These are phyloP conservation scores for Ziziphus jujuba DNA, from an alignment of 306 rosid genomes.

Conservation along the genomic window DNA sequence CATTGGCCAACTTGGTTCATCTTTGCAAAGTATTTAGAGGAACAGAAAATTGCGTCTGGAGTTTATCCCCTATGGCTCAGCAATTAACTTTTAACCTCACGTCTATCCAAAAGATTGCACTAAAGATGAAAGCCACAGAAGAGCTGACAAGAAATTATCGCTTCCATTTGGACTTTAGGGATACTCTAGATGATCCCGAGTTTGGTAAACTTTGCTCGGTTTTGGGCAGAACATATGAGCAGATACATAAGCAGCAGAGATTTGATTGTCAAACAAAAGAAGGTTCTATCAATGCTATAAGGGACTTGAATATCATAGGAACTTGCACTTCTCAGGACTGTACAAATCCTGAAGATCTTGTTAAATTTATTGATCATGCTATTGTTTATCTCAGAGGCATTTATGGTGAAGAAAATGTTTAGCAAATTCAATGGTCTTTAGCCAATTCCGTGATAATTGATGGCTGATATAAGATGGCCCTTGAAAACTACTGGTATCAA, in stretches of 20 bases:
- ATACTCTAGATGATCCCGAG: constrained; percentile 46
- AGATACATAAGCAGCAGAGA: constrained; percentile 36
- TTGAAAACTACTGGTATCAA: constrained; percentile 10
- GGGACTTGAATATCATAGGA: constrained; percentile 35
- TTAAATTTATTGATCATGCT: constrained; percentile 40
- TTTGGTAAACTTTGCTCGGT: constrained; percentile 47
- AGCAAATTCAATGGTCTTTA: not conserved
- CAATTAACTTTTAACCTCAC: constrained; percentile 62
- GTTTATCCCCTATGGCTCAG: constrained; percentile 36
- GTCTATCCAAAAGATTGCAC: constrained; percentile 40
- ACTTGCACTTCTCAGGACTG: constrained; percentile 38
- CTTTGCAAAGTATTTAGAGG: constrained; percentile 41
- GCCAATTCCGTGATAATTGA: constrained; percentile 4
- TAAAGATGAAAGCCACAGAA: constrained; percentile 43
- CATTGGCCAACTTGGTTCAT: constrained; percentile 57
- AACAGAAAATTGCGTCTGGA: constrained; percentile 13
- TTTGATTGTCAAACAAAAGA: constrained; percentile 26
- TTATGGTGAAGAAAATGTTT: constrained; percentile 4
- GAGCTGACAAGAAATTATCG: constrained; percentile 53
- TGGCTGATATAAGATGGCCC: constrained; percentile 18
- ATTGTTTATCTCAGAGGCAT: constrained; percentile 26
- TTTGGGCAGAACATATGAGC: constrained; percentile 47
- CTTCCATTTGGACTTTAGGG: constrained; percentile 46
- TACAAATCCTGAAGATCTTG: constrained; percentile 54
- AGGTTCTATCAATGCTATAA: constrained; percentile 34